Evolutionary conservation across 495 filamentous ascomycete genomes (phyloP).

Genomic region (Parachaetomium inaequale): DNA sequence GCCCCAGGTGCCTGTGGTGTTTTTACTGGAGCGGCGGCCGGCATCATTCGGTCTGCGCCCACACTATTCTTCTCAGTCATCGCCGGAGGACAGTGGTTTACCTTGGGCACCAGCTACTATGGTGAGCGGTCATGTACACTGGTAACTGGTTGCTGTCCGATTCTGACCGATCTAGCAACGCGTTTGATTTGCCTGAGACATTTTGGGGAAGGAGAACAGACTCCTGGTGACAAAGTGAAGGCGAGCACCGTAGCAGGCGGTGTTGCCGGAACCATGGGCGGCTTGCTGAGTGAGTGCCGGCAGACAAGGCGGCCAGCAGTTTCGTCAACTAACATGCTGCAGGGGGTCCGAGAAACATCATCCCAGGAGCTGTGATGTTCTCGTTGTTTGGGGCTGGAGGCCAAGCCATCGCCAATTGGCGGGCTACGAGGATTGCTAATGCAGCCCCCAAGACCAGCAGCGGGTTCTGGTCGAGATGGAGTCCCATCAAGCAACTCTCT

Average conservation of each 20-base stretch:
- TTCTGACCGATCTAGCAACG: conserved; percentile 35
- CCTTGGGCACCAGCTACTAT: conserved; percentile 71
- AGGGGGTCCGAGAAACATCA: conserved; percentile 44
- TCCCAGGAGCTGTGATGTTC: conserved; percentile 40
- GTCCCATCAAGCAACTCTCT: conserved; percentile 69
- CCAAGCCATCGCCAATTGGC: conserved; percentile 30
- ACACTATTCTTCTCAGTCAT: conserved; percentile 68
- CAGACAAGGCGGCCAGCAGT: background rate
- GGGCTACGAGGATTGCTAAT: conserved; percentile 8
- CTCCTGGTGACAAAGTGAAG: conserved; percentile 50
- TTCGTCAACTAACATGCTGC: conserved; percentile 18
- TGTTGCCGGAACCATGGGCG: conserved; percentile 63
- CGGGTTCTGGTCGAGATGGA: conserved; percentile 64
- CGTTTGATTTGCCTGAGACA: conserved; percentile 33
- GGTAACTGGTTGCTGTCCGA: background rate
- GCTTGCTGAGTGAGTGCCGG: conserved; percentile 57
- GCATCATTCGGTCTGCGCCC: conserved; percentile 60
- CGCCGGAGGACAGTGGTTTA: conserved; percentile 74
- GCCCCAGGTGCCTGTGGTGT: conserved; percentile 64
- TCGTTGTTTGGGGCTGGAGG: conserved; percentile 38
- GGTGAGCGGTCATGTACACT: conserved; percentile 52
- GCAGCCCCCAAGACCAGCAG: background rate
- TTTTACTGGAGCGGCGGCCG: conserved; percentile 63
- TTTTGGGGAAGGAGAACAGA: conserved; percentile 46
- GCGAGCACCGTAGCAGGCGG: conserved; percentile 67